Conservation (phyloP, 2,329 filamentous ascomycete species). For the Dactylellina parvicollis region DNA sequence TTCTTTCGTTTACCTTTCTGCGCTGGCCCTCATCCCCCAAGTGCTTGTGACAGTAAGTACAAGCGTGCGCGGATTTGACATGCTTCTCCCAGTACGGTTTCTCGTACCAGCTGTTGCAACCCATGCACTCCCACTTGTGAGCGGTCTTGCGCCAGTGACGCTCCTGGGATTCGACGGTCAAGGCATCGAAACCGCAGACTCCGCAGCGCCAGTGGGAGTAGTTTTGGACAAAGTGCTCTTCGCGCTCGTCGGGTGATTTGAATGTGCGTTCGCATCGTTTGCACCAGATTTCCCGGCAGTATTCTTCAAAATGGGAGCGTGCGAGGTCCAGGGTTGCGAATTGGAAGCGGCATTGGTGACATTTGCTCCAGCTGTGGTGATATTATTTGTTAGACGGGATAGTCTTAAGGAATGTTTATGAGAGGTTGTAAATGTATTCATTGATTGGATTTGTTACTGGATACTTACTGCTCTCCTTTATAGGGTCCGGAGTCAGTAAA, state of each 20-base stretch:
- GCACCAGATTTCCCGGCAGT: constrained; percentile 30
- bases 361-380: constrained; percentile 28
- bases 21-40: constrained; percentile 7
- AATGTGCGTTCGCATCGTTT: constrained; percentile 26
- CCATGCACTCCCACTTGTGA: constrained; percentile 30
- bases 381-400: neutral
- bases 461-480: constrained; percentile 21
- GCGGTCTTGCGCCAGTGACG: constrained; percentile 31
- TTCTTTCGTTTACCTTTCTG: constrained; percentile 8
- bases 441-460: neutral
- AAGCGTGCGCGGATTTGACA: constrained; percentile 13
- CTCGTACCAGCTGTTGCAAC: constrained; percentile 33
- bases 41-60: constrained; percentile 26
- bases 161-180: constrained; percentile 22
- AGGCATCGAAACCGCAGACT: constrained; percentile 26
- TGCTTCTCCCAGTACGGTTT: constrained; percentile 27
- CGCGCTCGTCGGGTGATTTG: constrained; percentile 16
- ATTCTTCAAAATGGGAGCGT: constrained; percentile 6
- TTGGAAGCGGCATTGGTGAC: constrained; percentile 11
- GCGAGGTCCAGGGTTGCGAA: constrained; percentile 16
- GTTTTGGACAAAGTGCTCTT: constrained; percentile 33
- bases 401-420: neutral
- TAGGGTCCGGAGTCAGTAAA: constrained; percentile 3
- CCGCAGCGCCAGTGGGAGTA: constrained; percentile 39
- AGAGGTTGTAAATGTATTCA: neutral